Evolutionary conservation across 2,329 filamentous ascomycete species (phyloP).

Genomic region (Zasmidium citrigriseum): DNA sequence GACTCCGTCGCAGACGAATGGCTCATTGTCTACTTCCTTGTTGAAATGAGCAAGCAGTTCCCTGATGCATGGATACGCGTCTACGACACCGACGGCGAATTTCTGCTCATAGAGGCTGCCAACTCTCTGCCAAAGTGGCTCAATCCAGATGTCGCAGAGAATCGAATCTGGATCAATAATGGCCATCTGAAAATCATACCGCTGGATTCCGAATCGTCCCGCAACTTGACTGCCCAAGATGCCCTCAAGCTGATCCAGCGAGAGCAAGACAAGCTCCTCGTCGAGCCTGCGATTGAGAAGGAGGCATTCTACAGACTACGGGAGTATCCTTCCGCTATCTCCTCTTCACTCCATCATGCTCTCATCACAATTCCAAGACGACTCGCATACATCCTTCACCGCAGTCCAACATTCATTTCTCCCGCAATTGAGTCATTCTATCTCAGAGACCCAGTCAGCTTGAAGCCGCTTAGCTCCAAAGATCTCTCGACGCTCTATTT

Average conservation of each 20-base stretch:
- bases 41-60: conserved; percentile 74
- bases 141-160: conserved; percentile 83
- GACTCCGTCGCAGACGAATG: conserved; percentile 97
- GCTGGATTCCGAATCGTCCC: conserved; percentile 37
- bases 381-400: conserved; percentile 75
- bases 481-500: conserved; percentile 62
- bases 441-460: conserved; percentile 75
- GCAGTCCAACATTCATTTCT: conserved; percentile 73
- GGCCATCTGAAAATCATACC: conserved; percentile 76
- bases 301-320: conserved; percentile 88
- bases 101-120: conserved; percentile 90
- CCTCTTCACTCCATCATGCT: conserved; percentile 73
- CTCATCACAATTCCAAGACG: conserved; percentile 75
- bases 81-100: conserved; percentile 89
- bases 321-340: conserved; percentile 78
- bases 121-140: conserved; percentile 86
- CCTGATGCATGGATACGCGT: conserved; percentile 78
- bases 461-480: conserved; percentile 67
- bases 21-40: conserved; percentile 87
- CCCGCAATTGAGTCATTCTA: conserved; percentile 91
- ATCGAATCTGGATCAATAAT: conserved; percentile 85
- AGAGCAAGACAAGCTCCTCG: conserved; percentile 61
- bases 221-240: conserved; percentile 61
- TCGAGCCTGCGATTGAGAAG: conserved; percentile 74
- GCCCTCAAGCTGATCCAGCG: conserved; percentile 63